Evolutionary conservation across 208 protist species (phyloP), one percentile per base, ranked within the genome.

Genomic region (Trypanosoma conorhini): DNA sequence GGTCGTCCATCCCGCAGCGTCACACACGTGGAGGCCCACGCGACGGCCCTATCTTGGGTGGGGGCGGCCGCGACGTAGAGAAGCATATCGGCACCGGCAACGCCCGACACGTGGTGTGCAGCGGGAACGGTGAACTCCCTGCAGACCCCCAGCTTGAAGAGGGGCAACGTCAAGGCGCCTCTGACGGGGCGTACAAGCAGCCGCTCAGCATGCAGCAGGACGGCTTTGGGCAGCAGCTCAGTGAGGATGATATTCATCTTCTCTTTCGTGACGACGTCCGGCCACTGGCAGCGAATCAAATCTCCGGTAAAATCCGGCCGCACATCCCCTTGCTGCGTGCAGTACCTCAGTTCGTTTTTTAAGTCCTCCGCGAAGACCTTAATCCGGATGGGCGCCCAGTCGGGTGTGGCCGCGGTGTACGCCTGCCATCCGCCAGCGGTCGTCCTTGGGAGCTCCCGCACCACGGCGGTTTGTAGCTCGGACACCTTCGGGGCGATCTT

Each of bases 31-130:
- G 4, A 10, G 4, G 31, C 57, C 21, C 17, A 44, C n/a, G 57
- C 57, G 21, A n/a, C 31, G 19, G 35, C 57, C 8, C 7, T 33
- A 0, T 17, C 24, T 44, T 12, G 7, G 7, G 8, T 5, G 0
- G 74, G 76, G 9, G 81, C 81, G 12, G 56, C 83, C 3, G 83
- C 74, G 3, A 79, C 42, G 66, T 92, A 93, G n/a, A 95, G 5
- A n/a, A 90, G 42, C 51, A 88, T 85, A 70, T 95, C 87, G n/a
- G 61, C 55, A 24, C n/a, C n/a, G n/a, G 12, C 2, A 1, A 93
- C 72, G 22, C 86, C 86, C 0, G 4, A 40, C 2, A 72, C 85
- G 12, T 44, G 5, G 70, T 92, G 82, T 13, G 4, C 13, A 0
- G 2, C 0, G 9, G 89, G 86, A 17, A 94, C 56, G 3, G 82